Evolutionary conservation across 192 early-diverging fungal genomes (phyloP).

Genomic region (Linnemannia schmuckeri): DNA sequence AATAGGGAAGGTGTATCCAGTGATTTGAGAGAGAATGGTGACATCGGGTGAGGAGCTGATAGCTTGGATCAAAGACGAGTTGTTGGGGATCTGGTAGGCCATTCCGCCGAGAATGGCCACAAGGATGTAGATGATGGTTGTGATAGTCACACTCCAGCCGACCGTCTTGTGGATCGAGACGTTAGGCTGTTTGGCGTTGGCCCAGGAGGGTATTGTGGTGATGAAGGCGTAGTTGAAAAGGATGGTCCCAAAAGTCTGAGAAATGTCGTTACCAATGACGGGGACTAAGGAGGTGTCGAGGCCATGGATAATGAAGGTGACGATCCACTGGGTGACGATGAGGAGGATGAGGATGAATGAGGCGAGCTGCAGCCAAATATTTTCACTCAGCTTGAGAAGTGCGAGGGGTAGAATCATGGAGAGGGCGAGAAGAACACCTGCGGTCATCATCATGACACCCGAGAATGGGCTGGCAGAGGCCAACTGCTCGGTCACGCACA

Average conservation of each 20-base stretch:
- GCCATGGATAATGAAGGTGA: slow-evolving; percentile 66
- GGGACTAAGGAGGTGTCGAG: slow-evolving; percentile 63
- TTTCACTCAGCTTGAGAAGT: slow-evolving; percentile 73
- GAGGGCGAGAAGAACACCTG: slow-evolving; percentile 66
- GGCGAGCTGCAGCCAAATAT: slow-evolving; percentile 75
- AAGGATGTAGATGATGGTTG: slow-evolving; percentile 68
- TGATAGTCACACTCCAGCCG: slow-evolving; percentile 63
- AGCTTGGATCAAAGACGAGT: slow-evolving; percentile 53
- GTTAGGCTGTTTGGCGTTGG: slow-evolving; percentile 69
- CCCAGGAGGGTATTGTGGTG: slow-evolving; percentile 75
- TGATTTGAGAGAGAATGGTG: slow-evolving; percentile 52
- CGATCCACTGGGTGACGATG: slow-evolving; percentile 67
- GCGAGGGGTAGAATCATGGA: slow-evolving; percentile 72
- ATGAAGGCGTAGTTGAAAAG: slow-evolving; percentile 81
- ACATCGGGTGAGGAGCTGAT: slow-evolving; percentile 33
- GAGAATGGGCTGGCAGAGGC: slow-evolving; percentile 68
- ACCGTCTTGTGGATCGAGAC: slow-evolving; percentile 72
- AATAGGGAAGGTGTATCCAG: slow-evolving; percentile 66
- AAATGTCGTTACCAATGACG: slow-evolving; percentile 60
- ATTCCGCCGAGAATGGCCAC: slow-evolving; percentile 62
- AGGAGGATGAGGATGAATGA: slow-evolving; percentile 67
- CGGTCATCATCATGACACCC: slow-evolving; percentile 71
- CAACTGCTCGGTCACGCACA: slow-evolving; percentile 62
- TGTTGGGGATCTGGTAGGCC: slow-evolving; percentile 53
- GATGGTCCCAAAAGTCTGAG: slow-evolving; percentile 69